Evolutionary conservation across 805 yeast species (phyloP).

Genomic region (Kuraishia capsulata): DNA sequence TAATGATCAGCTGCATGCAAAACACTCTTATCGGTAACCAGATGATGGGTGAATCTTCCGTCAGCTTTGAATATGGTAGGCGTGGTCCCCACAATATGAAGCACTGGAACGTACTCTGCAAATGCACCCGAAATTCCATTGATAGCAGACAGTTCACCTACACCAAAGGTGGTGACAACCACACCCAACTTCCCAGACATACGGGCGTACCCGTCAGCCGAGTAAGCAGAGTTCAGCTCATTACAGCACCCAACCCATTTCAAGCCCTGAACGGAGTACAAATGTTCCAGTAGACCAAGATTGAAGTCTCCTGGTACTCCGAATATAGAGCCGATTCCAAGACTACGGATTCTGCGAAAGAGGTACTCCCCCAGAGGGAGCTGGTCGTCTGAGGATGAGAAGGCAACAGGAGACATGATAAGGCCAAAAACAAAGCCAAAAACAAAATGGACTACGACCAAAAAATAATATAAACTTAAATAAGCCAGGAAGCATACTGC

Average conservation of each 20-base stretch:
- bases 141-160: slow-evolving; percentile 41
- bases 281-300: slow-evolving; percentile 35
- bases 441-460: background rate
- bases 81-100: slow-evolving; percentile 41
- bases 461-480: too few species aligned
- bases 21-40: slow-evolving; percentile 42
- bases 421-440: background rate
- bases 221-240: slow-evolving; percentile 41
- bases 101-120: slow-evolving; percentile 35
- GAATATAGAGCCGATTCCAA: slow-evolving; percentile 34
- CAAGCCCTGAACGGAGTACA: slow-evolving; percentile 21
- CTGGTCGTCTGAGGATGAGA: too few species aligned
- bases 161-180: slow-evolving; percentile 39
- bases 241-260: slow-evolving; percentile 38
- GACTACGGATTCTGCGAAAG: slow-evolving; percentile 32
- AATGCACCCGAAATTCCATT: slow-evolving; percentile 41
- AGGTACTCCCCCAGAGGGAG: slow-evolving; percentile 37
- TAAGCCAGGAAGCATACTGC: too few species aligned
- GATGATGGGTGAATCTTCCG: slow-evolving; percentile 40
- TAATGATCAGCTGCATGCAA: slow-evolving; percentile 52
- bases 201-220: slow-evolving; percentile 39
- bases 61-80: slow-evolving; percentile 9
- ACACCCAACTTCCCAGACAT: slow-evolving; percentile 25
- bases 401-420: background rate
- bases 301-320: slow-evolving; percentile 60